Percentiles rank a stretch among this genome's conserved stretches.
phyloP scores from a whole-genome alignment of 2,329 filamentous ascomycete genomes.

The Fusarium pseudoanthophilum region DNA sequence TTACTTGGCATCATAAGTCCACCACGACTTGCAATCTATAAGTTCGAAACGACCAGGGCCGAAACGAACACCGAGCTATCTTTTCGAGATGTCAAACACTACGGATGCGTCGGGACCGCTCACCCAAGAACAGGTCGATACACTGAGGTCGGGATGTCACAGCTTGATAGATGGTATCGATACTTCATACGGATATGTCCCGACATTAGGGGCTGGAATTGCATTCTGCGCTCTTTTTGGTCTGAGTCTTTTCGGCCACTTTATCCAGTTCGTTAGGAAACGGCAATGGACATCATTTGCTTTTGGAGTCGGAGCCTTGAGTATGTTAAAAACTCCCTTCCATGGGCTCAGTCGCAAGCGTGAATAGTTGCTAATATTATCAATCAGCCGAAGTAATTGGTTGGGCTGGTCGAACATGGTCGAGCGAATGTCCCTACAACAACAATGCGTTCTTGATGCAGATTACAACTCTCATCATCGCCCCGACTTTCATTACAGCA shows the following conservation, averaged over 20 bases:
- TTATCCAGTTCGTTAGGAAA: background rate
- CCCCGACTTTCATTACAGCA: background rate
- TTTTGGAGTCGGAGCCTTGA: background rate
- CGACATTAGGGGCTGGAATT: background rate
- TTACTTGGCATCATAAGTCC: rapidly evolving
- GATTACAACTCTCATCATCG: background rate
- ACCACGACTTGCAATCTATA: too few relatives aligned
- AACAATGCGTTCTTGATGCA: background rate
- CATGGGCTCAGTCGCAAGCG: background rate
- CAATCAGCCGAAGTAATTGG: background rate
- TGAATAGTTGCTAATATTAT: background rate
- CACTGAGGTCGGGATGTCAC: background rate
- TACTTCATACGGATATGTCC: background rate
- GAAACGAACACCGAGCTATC: rapidly evolving
- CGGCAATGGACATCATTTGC: background rate
- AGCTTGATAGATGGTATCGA: background rate
- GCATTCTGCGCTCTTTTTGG: background rate
- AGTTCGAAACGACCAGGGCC: rapidly evolving
- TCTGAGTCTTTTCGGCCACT: background rate
- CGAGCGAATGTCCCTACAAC: background rate
- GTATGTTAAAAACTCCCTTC: background rate
- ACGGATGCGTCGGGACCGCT: background rate
- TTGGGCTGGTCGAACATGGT: background rate
- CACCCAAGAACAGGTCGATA: background rate
- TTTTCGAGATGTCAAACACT: background rate